phyloP scores from a whole-genome alignment of 148 eudicot species.

The Cornus suecica region DNA sequence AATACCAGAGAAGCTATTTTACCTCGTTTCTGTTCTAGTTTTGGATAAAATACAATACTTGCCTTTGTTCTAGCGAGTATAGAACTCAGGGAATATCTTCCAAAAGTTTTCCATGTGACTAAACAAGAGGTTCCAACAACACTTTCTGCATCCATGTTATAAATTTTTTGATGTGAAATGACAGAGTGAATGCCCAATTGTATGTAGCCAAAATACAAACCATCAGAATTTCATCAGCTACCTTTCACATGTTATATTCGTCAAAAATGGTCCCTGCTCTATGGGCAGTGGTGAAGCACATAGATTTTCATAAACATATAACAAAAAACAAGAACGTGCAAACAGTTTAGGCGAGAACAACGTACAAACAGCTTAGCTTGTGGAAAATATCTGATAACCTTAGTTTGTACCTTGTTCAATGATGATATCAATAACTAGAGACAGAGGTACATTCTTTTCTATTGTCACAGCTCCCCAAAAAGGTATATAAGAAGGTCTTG shows the following conservation, averaged over 20 bases:
- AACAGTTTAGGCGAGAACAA: background rate
- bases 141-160: background rate
- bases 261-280: no score
- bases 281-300: background rate
- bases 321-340: background rate
- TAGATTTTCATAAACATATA: background rate
- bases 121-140: background rate
- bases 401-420: constrained; percentile 76
- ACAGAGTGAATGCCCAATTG: background rate
- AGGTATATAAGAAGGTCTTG: constrained; percentile 78
- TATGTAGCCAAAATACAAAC: background rate
- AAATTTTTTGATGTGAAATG: background rate
- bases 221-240: background rate
- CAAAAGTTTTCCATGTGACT: background rate
- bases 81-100: background rate
- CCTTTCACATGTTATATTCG: background rate
- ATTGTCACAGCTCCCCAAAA: constrained; percentile 55
- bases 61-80: background rate
- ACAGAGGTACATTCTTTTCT: constrained; percentile 67
- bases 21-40: background rate
- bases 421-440: constrained; percentile 67
- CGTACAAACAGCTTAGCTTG: background rate
- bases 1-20: background rate
- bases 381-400: background rate
- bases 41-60: background rate